Conservation (phyloP, 2,329 filamentous ascomycete species). For the Colletotrichum gigasporum region DNA sequence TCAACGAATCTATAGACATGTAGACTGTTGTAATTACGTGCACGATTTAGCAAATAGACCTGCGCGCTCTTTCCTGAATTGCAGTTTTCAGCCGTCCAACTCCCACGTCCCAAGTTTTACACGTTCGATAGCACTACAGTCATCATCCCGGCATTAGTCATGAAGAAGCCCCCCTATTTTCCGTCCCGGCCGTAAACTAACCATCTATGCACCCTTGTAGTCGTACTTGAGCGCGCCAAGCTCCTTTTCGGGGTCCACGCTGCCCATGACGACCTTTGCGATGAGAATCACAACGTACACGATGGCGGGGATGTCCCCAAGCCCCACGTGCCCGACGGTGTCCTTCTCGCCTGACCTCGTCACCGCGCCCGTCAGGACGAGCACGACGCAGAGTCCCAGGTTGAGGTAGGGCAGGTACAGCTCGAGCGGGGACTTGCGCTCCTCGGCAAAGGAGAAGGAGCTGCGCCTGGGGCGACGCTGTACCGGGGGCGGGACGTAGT, state of each 20-base stretch:
- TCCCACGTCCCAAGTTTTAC: not conserved
- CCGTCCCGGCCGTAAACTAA: not conserved
- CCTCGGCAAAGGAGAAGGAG: conserved; percentile 33
- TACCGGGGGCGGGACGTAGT: not conserved
- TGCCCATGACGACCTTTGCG: conserved; percentile 72
- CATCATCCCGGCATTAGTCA: conserved; percentile 23
- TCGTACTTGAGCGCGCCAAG: conserved; percentile 70
- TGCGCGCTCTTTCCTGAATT: conserved; percentile 4
- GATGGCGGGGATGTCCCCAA: conserved; percentile 62
- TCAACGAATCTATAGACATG: conserved; percentile 90
- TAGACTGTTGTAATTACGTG: conserved; percentile 42
- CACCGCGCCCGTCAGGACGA: conserved; percentile 56
- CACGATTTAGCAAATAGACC: conserved; percentile 15
- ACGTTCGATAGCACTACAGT: not conserved
- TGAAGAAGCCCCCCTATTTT: not conserved
- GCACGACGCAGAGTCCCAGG: conserved; percentile 61
- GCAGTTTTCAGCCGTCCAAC: not conserved
- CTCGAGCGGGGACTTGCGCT: conserved; percentile 57
- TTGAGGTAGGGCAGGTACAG: conserved; percentile 70
- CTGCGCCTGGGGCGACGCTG: conserved; percentile 26
- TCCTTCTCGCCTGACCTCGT: conserved; percentile 38
- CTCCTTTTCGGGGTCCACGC: conserved; percentile 74
- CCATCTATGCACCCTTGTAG: conserved; percentile 74
- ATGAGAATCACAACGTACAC: conserved; percentile 70
- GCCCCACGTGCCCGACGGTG: conserved; percentile 50